These are phyloP conservation scores for Malus hybrid DNA, from an alignment of 331 rosid genomes.

Conservation along the genomic window DNA sequence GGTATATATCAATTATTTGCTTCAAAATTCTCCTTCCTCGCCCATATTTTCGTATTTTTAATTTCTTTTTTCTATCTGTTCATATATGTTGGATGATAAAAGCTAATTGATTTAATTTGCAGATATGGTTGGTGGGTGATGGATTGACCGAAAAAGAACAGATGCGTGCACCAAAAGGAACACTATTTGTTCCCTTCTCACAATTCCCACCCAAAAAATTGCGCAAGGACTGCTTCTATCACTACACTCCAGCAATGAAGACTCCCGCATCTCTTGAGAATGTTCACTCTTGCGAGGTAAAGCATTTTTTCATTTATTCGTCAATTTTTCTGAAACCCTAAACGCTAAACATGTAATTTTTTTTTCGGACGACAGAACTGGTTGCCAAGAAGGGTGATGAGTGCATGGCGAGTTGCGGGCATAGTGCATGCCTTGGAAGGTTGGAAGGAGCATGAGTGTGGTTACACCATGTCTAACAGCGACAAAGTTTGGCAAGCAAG, in stretches of 20 bases:
- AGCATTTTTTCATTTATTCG: not conserved
- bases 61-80: too few relatives aligned
- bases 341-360: too few relatives aligned
- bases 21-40: not conserved
- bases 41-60: not conserved
- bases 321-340: too few relatives aligned
- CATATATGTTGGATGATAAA: too few relatives aligned
- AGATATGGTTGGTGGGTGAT: constrained; percentile 76
- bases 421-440: constrained; percentile 35
- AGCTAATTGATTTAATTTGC: not conserved
- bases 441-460: constrained; percentile 42
- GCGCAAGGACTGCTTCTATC: constrained; percentile 59
- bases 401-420: constrained; percentile 35
- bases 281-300: constrained; percentile 3
- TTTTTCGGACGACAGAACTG: constrained; percentile 18
- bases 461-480: not conserved
- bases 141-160: constrained; percentile 39
- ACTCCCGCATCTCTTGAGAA: constrained; percentile 38
- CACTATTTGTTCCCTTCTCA: constrained; percentile 63
- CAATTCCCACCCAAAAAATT: constrained; percentile 53
- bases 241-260: constrained; percentile 57
- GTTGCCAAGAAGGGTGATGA: constrained; percentile 46
- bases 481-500: constrained; percentile 33
- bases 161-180: constrained; percentile 47
- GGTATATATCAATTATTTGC: constrained; percentile 8